phyloP scores from a whole-genome alignment of 306 rosid species.

The Glycyrrhiza uralensis region DNA sequence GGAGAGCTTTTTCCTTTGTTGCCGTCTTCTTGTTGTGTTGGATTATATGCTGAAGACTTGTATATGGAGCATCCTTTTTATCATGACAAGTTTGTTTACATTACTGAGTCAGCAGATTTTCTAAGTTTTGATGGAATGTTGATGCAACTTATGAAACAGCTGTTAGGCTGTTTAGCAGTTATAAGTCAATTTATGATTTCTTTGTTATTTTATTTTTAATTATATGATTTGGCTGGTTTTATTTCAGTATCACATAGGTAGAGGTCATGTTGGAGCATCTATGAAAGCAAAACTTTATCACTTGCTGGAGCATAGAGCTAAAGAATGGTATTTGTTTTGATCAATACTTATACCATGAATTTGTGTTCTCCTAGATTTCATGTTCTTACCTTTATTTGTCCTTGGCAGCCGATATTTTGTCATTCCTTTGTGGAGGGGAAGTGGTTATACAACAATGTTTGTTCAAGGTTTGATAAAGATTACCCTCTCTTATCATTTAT shows the following conservation, averaged over 20 bases:
- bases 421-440: conserved; percentile 88
- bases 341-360: background rate
- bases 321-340: conserved; percentile 58
- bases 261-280: conserved; percentile 80
- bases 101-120: background rate
- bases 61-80: background rate
- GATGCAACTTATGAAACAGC: background rate
- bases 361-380: conserved; percentile 14
- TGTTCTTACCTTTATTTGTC: conserved; percentile 16
- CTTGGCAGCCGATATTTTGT: conserved; percentile 80
- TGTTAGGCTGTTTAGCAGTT: background rate
- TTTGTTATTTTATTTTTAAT: background rate
- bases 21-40: background rate
- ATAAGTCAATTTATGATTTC: background rate
- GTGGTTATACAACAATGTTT: conserved; percentile 86
- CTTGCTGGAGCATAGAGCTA: conserved; percentile 80
- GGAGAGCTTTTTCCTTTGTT: background rate
- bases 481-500: conserved; percentile 25
- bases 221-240: conserved; percentile 17
- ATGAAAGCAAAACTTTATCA: conserved; percentile 78
- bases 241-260: conserved; percentile 85
- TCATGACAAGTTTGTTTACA: background rate
- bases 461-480: conserved; percentile 65
- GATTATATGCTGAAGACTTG: background rate
- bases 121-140: background rate